Conservation (phyloP, 2,329 filamentous ascomycete species). For the Pseudonectria buxi region DNA sequence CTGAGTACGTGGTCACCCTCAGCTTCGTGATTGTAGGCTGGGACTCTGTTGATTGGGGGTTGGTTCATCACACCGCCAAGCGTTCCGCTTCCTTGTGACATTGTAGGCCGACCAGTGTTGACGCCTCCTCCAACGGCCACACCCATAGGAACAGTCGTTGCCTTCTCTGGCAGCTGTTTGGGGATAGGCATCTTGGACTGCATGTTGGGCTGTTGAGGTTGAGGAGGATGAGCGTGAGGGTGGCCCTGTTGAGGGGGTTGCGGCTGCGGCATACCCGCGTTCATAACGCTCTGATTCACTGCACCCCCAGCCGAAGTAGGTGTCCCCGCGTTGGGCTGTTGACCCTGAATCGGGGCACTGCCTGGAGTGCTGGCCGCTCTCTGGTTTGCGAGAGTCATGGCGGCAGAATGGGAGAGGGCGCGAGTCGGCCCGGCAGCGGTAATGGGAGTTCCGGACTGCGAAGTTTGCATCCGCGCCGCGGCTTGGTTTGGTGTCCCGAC, state of each 20-base stretch:
- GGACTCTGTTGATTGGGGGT: conserved; percentile 74
- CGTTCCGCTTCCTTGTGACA: conserved; percentile 69
- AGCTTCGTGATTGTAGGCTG: conserved; percentile 79
- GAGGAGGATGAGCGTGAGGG: conserved; percentile 43
- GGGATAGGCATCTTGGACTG: conserved; percentile 71
- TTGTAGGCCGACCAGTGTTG: conserved; percentile 68
- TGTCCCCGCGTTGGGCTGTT: conserved; percentile 24
- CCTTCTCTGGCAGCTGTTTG: conserved; percentile 64
- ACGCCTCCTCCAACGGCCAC: conserved; percentile 61
- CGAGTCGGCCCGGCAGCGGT: conserved; percentile 32
- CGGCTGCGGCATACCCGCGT: conserved; percentile 23
- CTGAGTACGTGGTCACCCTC: conserved; percentile 91
- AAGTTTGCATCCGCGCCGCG: conserved; percentile 42
- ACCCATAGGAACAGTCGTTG: conserved; percentile 63
- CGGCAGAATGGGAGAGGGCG: conserved; percentile 43
- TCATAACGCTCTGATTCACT: conserved; percentile 27
- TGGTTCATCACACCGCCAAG: conserved; percentile 80
- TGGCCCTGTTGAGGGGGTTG: conserved; percentile 33
- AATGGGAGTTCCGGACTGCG: conserved; percentile 37
- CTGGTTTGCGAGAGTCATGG: conserved; percentile 43
- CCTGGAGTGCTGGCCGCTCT: conserved; percentile 29
- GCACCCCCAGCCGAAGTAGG: conserved; percentile 22
- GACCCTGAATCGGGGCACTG: conserved; percentile 23
- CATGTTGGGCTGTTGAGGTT: conserved; percentile 33
- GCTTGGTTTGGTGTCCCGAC: conserved; percentile 42